Evolutionary conservation across 331 rosid genomes (phyloP).

Genomic region (Malus hybrid): DNA sequence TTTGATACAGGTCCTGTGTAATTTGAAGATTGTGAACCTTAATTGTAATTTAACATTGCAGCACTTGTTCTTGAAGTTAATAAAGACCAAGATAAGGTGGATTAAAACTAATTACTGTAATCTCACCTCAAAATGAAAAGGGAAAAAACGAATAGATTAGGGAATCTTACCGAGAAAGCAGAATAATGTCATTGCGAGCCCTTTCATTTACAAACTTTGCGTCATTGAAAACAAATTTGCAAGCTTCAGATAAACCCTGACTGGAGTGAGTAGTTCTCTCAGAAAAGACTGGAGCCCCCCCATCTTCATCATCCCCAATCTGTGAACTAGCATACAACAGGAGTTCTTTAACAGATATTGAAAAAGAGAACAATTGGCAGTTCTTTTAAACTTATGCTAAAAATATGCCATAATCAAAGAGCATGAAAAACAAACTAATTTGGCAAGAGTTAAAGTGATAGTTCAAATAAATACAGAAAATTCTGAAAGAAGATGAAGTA

Average conservation of each 20-base stretch:
- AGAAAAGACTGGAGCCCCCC: slow-evolving; percentile 1
- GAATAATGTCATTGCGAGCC: slow-evolving; percentile 61
- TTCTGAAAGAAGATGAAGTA: not conserved
- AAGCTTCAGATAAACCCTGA: slow-evolving; percentile 67
- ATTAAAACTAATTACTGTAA: slow-evolving; percentile 6
- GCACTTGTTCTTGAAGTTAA: not conserved
- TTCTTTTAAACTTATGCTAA: not conserved
- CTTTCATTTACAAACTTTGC: slow-evolving; percentile 73
- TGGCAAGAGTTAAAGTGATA: not conserved
- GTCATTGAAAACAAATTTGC: slow-evolving; percentile 66
- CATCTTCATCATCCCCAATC: slow-evolving; percentile 41
- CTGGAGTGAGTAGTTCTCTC: slow-evolving; percentile 20
- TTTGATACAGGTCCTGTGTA: not conserved
- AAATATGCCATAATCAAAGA: not conserved
- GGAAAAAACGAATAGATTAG: not conserved
- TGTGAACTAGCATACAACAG: slow-evolving; percentile 32
- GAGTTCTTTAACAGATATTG: slow-evolving; percentile 8
- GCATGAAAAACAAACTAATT: not conserved
- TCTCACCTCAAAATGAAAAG: not conserved
- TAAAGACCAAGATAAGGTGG: not conserved
- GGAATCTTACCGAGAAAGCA: slow-evolving; percentile 74
- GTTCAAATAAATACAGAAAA: not conserved
- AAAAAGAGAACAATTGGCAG: not conserved
- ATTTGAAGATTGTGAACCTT: not conserved
- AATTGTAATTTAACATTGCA: not conserved